phyloP scores from a whole-genome alignment of 192 early-diverging fungal species.

The Podila horticola region DNA sequence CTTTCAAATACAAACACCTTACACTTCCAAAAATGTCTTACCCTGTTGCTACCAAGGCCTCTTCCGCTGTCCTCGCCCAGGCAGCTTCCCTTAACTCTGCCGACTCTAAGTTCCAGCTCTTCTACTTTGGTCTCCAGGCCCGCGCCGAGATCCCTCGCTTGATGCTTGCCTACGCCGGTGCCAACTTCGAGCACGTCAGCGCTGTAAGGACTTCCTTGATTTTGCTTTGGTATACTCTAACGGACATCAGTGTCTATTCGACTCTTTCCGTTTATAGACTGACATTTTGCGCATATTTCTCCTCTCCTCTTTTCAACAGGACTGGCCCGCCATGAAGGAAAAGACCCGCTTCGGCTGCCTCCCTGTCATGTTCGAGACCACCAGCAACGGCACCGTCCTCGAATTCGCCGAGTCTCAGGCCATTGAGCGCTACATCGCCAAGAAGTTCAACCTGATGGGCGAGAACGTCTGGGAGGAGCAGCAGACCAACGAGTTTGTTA shows the following conservation, averaged over 20 bases:
- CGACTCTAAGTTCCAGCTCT: constrained; percentile 11
- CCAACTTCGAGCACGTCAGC: constrained; percentile 6
- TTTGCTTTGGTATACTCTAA: neutral
- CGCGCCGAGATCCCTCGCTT: constrained; percentile 5
- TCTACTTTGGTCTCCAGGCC: constrained; percentile 11
- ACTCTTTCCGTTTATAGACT: neutral
- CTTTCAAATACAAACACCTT: neutral
- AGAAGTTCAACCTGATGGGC: constrained; percentile 32
- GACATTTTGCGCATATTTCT: neutral
- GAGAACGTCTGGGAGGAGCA: constrained; percentile 9
- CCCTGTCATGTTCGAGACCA: constrained; percentile 29
- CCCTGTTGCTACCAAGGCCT: constrained; percentile 3
- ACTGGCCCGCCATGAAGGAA: constrained; percentile 25
- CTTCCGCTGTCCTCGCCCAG: neutral
- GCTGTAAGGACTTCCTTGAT: neutral
- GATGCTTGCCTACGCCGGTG: constrained; percentile 10
- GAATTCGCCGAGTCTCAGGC: constrained; percentile 26
- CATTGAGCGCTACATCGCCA: constrained; percentile 44
- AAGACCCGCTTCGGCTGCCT: constrained; percentile 24
- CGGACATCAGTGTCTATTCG: neutral
- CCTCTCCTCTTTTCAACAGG: neutral
- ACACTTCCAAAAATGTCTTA: neutral
- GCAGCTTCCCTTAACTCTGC: neutral
- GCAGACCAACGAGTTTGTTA: constrained; percentile 2
- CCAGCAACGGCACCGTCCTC: constrained; percentile 14